Evolutionary conservation across 495 filamentous ascomycete species (phyloP).

Genomic region (Aspergillus saccharolyticus): DNA sequence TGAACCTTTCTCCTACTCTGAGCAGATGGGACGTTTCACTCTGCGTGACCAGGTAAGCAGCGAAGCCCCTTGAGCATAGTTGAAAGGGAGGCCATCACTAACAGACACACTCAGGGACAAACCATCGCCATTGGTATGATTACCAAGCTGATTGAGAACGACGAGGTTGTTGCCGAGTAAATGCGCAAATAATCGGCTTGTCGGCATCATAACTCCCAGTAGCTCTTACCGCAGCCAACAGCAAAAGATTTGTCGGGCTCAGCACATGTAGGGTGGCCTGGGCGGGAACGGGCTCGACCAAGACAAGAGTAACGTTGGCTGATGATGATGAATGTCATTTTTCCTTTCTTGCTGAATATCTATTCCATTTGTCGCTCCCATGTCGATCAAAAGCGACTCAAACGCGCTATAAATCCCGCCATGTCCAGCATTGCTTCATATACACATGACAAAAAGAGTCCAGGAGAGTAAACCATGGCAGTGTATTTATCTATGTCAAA

Average conservation of each 20-base stretch:
- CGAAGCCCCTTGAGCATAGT: neutral
- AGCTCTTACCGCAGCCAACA: conserved; percentile 1
- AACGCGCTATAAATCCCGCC: neutral
- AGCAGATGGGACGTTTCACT: conserved; percentile 91
- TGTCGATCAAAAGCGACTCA: conserved; percentile 16
- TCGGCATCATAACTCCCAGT: neutral
- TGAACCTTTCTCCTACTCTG: conserved; percentile 88
- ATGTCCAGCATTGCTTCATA: neutral
- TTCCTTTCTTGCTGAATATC: conserved; percentile 23
- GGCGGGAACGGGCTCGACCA: conserved; percentile 22
- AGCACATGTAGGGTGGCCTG: conserved; percentile 15
- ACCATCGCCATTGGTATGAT: conserved; percentile 97
- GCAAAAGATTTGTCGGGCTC: neutral
- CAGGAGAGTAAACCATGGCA: neutral
- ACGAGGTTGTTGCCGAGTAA: conserved; percentile 16
- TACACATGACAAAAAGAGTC: neutral
- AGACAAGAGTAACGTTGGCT: conserved; percentile 26
- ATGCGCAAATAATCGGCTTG: conserved; percentile 7
- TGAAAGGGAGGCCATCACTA: neutral
- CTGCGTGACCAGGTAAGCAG: conserved; percentile 78
- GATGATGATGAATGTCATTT: conserved; percentile 39
- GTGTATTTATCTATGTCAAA: conserved; percentile 11
- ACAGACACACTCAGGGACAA: conserved; percentile 60
- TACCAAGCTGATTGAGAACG: conserved; percentile 64
- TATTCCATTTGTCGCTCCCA: conserved; percentile 17